Percentiles rank a stretch among this genome's conserved stretches.
phyloP scores from a whole-genome alignment of 2,329 filamentous ascomycete species.

The Fusarium illudens region DNA sequence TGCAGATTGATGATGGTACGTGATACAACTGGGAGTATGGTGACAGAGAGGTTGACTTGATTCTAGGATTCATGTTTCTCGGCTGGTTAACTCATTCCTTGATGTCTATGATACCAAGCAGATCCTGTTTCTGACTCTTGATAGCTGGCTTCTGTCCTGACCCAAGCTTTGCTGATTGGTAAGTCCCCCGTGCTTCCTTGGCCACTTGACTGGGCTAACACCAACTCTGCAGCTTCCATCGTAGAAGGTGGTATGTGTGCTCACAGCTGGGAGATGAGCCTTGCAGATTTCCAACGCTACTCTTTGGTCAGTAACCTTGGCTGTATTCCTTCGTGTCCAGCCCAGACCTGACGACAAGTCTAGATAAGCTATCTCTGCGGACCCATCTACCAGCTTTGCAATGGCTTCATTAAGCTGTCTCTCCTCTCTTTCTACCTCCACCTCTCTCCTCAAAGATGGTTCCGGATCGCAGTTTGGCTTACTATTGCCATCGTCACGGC shows the following conservation, averaged over 20 bases:
- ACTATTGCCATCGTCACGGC: constrained; percentile 43
- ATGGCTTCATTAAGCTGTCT: constrained; percentile 49
- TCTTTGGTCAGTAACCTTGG: constrained; percentile 23
- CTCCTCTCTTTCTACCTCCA: constrained; percentile 50
- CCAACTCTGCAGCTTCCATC: background rate
- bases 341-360: background rate
- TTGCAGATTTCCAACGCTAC: constrained; percentile 29
- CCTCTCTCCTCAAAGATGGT: constrained; percentile 47
- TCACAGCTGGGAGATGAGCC: constrained; percentile 38
- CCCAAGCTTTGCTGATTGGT: background rate
- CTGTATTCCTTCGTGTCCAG: background rate
- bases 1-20: constrained; percentile 40
- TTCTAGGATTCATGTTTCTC: background rate
- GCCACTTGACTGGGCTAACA: background rate
- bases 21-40: background rate
- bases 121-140: background rate
- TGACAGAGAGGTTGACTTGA: background rate
- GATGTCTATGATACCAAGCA: background rate
- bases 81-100: background rate
- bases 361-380: constrained; percentile 37
- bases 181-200: background rate
- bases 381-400: constrained; percentile 46
- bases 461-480: constrained; percentile 42
- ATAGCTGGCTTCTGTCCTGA: background rate
- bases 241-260: constrained; percentile 23